Conservation (phyloP, 768 basidiomycete species). For the Phanerochaete carnosa region DNA sequence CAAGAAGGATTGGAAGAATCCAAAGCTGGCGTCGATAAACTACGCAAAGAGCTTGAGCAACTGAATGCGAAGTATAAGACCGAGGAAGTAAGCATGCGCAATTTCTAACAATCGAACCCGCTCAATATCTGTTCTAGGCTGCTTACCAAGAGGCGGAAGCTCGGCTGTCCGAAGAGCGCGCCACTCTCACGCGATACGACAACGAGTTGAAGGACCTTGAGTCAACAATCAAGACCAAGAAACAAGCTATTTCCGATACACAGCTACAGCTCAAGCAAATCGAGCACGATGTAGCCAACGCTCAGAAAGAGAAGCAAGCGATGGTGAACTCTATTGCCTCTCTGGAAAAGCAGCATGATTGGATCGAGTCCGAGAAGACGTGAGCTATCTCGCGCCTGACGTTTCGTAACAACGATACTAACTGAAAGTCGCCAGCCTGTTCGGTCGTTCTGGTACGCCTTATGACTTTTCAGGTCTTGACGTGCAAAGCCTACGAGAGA, state of each 20-base stretch:
- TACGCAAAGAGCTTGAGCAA: slow-evolving; percentile 61
- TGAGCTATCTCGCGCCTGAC: slow-evolving; percentile 37
- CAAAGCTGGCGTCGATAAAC: slow-evolving; percentile 43
- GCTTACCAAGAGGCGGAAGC: slow-evolving; percentile 62
- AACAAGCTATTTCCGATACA: slow-evolving; percentile 60
- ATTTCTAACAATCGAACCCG: background rate
- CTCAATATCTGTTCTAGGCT: slow-evolving; percentile 33
- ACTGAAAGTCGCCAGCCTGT: slow-evolving; percentile 51
- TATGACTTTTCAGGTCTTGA: slow-evolving; percentile 79
- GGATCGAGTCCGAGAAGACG: slow-evolving; percentile 89
- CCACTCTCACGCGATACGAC: slow-evolving; percentile 85
- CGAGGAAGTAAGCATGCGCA: background rate
- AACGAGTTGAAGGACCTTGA: slow-evolving; percentile 85
- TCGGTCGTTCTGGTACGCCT: slow-evolving; percentile 74
- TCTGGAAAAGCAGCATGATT: slow-evolving; percentile 80
- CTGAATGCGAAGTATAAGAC: slow-evolving; percentile 27
- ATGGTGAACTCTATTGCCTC: slow-evolving; percentile 49
- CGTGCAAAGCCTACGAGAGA: slow-evolving; percentile 53
- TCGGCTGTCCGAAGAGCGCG: slow-evolving; percentile 80
- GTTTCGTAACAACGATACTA: background rate
- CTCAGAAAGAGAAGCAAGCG: slow-evolving; percentile 62
- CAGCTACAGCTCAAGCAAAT: slow-evolving; percentile 64
- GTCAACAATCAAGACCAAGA: slow-evolving; percentile 76
- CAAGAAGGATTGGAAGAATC: slow-evolving; percentile 41
- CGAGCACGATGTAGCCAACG: slow-evolving; percentile 62